Percentiles rank a stretch among this genome's conserved stretches.
phyloP scores from a whole-genome alignment of 1,139 yeast genomes.

The Diutina sp. region DNA sequence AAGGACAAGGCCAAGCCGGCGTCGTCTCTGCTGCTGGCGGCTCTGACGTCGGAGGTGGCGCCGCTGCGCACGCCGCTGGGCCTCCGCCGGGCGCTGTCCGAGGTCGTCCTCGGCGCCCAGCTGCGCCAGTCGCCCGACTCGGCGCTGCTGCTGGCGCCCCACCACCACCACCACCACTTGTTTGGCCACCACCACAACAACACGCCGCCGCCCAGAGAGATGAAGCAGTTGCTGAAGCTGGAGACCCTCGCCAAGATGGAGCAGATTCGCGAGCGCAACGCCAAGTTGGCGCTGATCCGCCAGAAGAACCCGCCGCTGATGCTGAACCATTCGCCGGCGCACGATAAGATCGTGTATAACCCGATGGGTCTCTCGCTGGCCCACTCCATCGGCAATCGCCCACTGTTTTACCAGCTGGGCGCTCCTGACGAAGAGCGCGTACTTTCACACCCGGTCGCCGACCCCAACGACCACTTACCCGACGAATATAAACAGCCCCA shows the following conservation, averaged over 20 bases:
- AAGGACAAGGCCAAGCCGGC: slow-evolving; percentile 6
- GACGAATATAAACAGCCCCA: slow-evolving; percentile 37
- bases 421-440: slow-evolving; percentile 25
- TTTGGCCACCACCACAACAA: background rate
- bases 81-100: slow-evolving; percentile 5
- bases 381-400: background rate
- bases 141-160: background rate
- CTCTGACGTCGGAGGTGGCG: slow-evolving; percentile 3
- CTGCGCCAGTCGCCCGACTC: background rate
- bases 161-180: background rate
- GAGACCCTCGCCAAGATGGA: slow-evolving; percentile 28
- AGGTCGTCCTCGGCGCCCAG: slow-evolving; percentile 3
- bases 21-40: background rate
- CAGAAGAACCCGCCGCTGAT: slow-evolving; percentile 19
- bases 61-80: slow-evolving; percentile 2
- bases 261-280: slow-evolving; percentile 20
- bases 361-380: background rate
- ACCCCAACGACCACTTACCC: slow-evolving; percentile 58
- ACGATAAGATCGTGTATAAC: background rate
- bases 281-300: slow-evolving; percentile 14
- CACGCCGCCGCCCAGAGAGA: background rate
- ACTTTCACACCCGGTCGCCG: slow-evolving; percentile 51
- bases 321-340: slow-evolving; percentile 8
- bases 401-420: slow-evolving; percentile 30
- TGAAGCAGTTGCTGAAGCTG: slow-evolving; percentile 20